Evolutionary conservation across 2,329 filamentous ascomycete genomes (phyloP).

Genomic region (Elsinoe fawcettii): DNA sequence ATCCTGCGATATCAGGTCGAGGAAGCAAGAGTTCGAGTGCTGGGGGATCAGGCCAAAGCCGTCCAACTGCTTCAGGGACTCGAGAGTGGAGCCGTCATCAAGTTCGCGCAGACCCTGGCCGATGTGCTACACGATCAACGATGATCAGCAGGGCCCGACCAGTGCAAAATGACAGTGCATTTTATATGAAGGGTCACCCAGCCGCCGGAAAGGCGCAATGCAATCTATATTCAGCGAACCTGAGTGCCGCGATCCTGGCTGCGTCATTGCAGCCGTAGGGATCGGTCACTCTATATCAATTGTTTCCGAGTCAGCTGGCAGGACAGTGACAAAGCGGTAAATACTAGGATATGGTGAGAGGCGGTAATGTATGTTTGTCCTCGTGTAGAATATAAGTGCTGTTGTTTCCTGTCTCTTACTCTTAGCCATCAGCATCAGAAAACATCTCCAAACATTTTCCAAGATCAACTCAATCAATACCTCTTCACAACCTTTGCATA

Average conservation of each 20-base stretch:
- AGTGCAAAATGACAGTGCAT: neutral
- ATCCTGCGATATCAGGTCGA: neutral
- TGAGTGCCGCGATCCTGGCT: neutral
- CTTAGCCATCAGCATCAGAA: neutral
- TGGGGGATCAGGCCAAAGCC: neutral
- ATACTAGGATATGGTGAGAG: neutral
- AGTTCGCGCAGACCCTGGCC: neutral
- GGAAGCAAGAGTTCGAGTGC: neutral
- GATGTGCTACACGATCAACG: conserved; percentile 1
- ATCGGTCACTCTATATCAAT: conserved; percentile 2
- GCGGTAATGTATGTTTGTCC: neutral
- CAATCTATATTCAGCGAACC: neutral
- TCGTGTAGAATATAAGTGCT: neutral
- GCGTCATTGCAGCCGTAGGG: neutral
- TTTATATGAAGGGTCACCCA: neutral
- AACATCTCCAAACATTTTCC: neutral
- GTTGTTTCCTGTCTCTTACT: neutral
- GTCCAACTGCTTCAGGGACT: neutral
- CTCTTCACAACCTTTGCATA: neutral
- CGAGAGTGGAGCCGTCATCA: neutral
- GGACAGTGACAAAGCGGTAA: neutral
- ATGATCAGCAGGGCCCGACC: conserved; percentile 2
- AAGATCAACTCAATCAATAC: neutral
- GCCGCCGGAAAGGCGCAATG: neutral
- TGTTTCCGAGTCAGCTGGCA: neutral